Evolutionary conservation across 192 early-diverging fungal species (phyloP).

Genomic region (Rhizoclosmatium globosum): DNA sequence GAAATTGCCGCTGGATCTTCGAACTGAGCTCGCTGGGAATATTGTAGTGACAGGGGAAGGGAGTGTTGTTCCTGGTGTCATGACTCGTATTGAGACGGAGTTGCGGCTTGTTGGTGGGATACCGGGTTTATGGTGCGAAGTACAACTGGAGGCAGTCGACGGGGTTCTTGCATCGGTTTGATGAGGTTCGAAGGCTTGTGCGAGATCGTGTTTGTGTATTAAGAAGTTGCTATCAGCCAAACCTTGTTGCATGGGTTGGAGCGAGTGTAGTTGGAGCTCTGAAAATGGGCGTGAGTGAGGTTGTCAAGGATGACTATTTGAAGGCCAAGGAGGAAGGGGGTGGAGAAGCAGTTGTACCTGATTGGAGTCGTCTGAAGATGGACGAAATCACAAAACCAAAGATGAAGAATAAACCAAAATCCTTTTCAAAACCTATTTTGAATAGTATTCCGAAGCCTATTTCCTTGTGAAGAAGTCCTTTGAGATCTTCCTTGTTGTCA

Average conservation of each 20-base stretch:
- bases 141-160: constrained; percentile 30
- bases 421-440: background rate
- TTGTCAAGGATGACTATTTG: constrained; percentile 71
- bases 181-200: constrained; percentile 51
- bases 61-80: constrained; percentile 76
- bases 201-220: constrained; percentile 16
- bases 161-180: constrained; percentile 58
- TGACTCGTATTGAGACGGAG: constrained; percentile 67
- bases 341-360: constrained; percentile 9
- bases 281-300: constrained; percentile 75
- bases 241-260: constrained; percentile 84
- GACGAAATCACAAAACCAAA: background rate
- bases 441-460: too few relatives aligned
- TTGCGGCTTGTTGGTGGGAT: constrained; percentile 58
- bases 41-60: constrained; percentile 83
- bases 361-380: constrained; percentile 11
- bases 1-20: constrained; percentile 73
- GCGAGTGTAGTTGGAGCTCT: constrained; percentile 74
- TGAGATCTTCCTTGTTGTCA: background rate
- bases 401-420: background rate
- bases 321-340: background rate
- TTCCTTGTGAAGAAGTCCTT: too few relatives aligned
- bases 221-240: constrained; percentile 68
- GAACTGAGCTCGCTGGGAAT: constrained; percentile 67
- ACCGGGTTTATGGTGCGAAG: constrained; percentile 50